phyloP scores from a whole-genome alignment of 176 grass and related monocot genomes.

The Oryza coarctata region DNA sequence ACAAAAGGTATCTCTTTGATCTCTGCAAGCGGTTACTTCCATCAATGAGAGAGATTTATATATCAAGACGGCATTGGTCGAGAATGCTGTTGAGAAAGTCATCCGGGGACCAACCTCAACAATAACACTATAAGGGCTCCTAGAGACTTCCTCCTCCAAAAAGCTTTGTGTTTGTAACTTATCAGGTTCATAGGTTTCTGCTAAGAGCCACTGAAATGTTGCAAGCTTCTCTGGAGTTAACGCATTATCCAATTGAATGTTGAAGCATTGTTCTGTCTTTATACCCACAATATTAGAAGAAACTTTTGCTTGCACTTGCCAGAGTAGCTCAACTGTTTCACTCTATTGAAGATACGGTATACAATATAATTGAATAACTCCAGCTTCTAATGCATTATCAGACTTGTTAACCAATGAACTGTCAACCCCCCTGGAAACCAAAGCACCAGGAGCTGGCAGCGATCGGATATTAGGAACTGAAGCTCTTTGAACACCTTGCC shows the following conservation, averaged over 20 bases:
- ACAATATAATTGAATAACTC: slow-evolving; percentile 75
- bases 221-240: slow-evolving; percentile 55
- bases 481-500: slow-evolving; percentile 41
- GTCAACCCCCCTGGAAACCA: slow-evolving; percentile 48
- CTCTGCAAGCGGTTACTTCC: slow-evolving; percentile 78
- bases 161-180: slow-evolving; percentile 65
- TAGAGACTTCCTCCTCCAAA: slow-evolving; percentile 52
- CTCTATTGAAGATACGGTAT: slow-evolving; percentile 73
- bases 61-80: slow-evolving; percentile 78
- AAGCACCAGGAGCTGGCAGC: slow-evolving; percentile 9
- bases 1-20: slow-evolving; percentile 75
- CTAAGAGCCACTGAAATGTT: slow-evolving; percentile 75
- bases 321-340: slow-evolving; percentile 57
- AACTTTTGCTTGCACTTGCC: slow-evolving; percentile 69
- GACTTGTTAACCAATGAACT: slow-evolving; percentile 42
- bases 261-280: slow-evolving; percentile 82
- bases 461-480: slow-evolving; percentile 6
- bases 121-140: slow-evolving; percentile 33
- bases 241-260: slow-evolving; percentile 53
- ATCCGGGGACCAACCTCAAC: slow-evolving; percentile 85
- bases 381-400: slow-evolving; percentile 1
- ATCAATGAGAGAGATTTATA: slow-evolving; percentile 68
- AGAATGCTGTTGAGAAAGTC: slow-evolving; percentile 91
- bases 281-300: slow-evolving; percentile 63
- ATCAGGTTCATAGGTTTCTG: slow-evolving; percentile 79